phyloP scores from a whole-genome alignment of 1,284 basidiomycete genomes.

The Cerioporus squamosus region DNA sequence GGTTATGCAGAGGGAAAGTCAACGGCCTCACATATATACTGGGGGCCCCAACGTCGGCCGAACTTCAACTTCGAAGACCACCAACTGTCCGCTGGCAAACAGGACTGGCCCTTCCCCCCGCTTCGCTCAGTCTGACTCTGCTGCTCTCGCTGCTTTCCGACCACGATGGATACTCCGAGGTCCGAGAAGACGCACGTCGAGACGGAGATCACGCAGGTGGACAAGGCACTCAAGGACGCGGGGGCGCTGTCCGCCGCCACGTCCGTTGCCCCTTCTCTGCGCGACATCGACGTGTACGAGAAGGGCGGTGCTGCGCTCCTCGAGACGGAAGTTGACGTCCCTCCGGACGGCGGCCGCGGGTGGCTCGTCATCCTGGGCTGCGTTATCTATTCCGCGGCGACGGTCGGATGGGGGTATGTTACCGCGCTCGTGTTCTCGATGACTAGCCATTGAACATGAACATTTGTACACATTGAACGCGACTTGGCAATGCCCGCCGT shows the following conservation, averaged over 20 bases:
- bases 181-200: slow-evolving; percentile 29
- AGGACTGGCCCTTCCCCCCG: neutral
- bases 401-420: slow-evolving; percentile 28
- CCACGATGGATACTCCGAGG: slow-evolving; percentile 27
- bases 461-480: neutral
- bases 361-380: slow-evolving; percentile 30
- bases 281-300: slow-evolving; percentile 10
- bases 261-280: slow-evolving; percentile 13
- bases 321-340: slow-evolving; percentile 19
- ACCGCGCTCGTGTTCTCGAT: slow-evolving; percentile 5
- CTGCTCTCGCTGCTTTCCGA: neutral
- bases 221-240: slow-evolving; percentile 22
- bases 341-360: slow-evolving; percentile 28
- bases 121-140: neutral
- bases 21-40: slow-evolving; percentile 2
- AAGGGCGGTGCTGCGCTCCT: slow-evolving; percentile 11
- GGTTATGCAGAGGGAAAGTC: neutral
- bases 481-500: slow-evolving; percentile 8
- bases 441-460: slow-evolving; percentile 7
- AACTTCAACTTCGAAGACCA: too few species aligned
- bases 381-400: slow-evolving; percentile 25
- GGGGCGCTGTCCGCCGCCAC: slow-evolving; percentile 20
- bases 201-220: slow-evolving; percentile 9
- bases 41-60: neutral
- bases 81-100: neutral